These are phyloP conservation scores for Neofusicoccum laricinum DNA, from an alignment of 2,329 filamentous ascomycete genomes.

Conservation along the genomic window DNA sequence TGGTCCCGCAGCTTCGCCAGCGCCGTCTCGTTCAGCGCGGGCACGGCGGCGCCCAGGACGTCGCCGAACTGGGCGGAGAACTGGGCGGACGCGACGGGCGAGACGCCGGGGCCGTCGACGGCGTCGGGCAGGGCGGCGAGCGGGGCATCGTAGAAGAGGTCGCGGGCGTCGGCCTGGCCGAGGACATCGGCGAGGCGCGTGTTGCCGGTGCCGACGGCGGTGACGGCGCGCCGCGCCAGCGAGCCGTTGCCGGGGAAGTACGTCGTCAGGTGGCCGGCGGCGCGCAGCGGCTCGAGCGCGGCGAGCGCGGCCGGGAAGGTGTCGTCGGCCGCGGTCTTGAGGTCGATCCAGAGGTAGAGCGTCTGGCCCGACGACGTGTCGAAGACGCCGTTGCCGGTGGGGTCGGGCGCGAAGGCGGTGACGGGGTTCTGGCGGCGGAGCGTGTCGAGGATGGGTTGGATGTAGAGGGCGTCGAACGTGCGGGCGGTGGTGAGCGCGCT, in stretches of 20 bases:
- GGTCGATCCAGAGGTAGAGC: constrained; percentile 62
- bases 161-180: constrained; percentile 39
- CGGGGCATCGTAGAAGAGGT: constrained; percentile 62
- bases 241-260: constrained; percentile 48
- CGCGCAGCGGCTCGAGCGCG: constrained; percentile 57
- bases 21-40: constrained; percentile 47
- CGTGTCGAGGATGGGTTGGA: constrained; percentile 57
- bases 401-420: constrained; percentile 43
- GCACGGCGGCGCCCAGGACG: constrained; percentile 26
- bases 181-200: constrained; percentile 50
- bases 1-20: constrained; percentile 51
- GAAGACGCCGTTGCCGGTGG: constrained; percentile 49
- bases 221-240: constrained; percentile 51
- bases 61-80: constrained; percentile 45
- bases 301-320: constrained; percentile 57
- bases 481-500: constrained; percentile 50
- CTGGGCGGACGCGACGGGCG: constrained; percentile 54
- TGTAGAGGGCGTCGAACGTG: constrained; percentile 58
- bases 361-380: constrained; percentile 59
- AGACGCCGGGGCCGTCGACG: constrained; percentile 48
- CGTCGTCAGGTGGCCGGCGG: constrained; percentile 52
- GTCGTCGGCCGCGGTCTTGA: constrained; percentile 56
- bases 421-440: constrained; percentile 56
- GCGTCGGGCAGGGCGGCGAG: constrained; percentile 49
- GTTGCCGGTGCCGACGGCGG: constrained; percentile 62